Evolutionary conservation across 164 flowering plant species (phyloP).

Genomic region (Annona cherimola): DNA sequence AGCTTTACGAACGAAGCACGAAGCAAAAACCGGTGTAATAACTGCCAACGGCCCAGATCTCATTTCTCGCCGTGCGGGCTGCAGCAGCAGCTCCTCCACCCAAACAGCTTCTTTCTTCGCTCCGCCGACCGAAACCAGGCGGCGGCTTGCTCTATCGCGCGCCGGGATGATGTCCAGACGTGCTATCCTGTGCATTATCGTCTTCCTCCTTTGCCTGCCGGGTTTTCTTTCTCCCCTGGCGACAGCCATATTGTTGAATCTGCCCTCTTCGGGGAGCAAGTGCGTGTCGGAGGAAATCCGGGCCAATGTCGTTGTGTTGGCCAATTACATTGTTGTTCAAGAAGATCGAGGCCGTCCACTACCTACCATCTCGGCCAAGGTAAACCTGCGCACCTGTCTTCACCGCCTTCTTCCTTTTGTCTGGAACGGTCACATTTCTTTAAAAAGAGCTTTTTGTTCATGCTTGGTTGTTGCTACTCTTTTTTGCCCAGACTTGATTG

Average conservation of each 20-base stretch:
- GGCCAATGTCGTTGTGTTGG: conserved; percentile 37
- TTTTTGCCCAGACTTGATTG: not conserved
- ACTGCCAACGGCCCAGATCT: not conserved
- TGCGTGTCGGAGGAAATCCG: conserved; percentile 50
- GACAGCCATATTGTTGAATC: conserved; percentile 32
- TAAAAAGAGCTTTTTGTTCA: too few species aligned
- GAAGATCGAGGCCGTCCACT: conserved; percentile 19
- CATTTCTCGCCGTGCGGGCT: too few species aligned
- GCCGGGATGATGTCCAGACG: conserved; percentile 12
- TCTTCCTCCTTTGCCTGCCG: conserved; percentile 6
- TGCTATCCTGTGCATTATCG: not conserved
- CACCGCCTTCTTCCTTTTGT: too few species aligned
- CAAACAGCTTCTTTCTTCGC: not conserved
- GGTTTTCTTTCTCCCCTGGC: conserved; percentile 11
- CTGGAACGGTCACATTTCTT: too few species aligned
- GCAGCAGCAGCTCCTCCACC: not conserved
- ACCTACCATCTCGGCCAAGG: conserved; percentile 35
- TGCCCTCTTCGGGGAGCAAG: conserved; percentile 37
- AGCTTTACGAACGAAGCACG: not conserved
- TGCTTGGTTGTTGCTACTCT: not conserved
- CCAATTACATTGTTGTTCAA: conserved; percentile 31
- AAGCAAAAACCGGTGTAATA: not conserved
- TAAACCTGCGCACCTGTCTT: too few species aligned
- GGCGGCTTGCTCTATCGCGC: not conserved
- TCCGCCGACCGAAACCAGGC: not conserved